These are phyloP conservation scores for Pichia inconspicua DNA, from an alignment of 1,139 yeast genomes.

Conservation along the genomic window DNA sequence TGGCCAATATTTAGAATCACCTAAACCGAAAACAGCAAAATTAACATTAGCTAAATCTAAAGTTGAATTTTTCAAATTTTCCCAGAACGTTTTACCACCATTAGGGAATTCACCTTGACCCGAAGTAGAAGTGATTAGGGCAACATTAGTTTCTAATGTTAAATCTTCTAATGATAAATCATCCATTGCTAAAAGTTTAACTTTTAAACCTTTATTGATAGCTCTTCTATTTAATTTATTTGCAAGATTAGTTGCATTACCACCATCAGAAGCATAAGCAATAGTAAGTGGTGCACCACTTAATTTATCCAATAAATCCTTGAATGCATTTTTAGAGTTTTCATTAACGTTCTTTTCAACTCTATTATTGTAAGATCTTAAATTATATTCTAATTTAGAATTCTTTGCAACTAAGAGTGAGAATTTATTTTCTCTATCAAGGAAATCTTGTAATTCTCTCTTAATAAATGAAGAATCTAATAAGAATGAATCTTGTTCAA, in stretches of 20 bases:
- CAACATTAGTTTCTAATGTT: slow-evolving; percentile 71
- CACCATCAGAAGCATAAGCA: slow-evolving; percentile 93
- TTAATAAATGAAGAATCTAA: slow-evolving; percentile 80
- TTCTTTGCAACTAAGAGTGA: slow-evolving; percentile 62
- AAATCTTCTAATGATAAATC: slow-evolving; percentile 76
- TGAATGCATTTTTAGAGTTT: slow-evolving; percentile 72
- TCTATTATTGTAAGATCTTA: slow-evolving; percentile 57
- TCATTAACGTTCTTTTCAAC: slow-evolving; percentile 44
- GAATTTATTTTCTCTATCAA: slow-evolving; percentile 84
- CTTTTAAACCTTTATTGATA: slow-evolving; percentile 75
- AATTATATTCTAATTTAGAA: slow-evolving; percentile 73
- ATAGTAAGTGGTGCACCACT: slow-evolving; percentile 90
- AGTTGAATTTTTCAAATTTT: slow-evolving; percentile 65
- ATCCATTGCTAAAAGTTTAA: slow-evolving; percentile 75
- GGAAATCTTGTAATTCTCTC: slow-evolving; percentile 66
- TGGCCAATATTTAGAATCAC: slow-evolving; percentile 96
- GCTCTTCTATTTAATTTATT: slow-evolving; percentile 81
- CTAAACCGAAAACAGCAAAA: slow-evolving; percentile 79
- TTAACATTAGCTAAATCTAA: slow-evolving; percentile 64
- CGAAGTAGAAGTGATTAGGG: slow-evolving; percentile 81
- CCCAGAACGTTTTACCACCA: slow-evolving; percentile 91
- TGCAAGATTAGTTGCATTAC: slow-evolving; percentile 80
- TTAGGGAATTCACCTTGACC: slow-evolving; percentile 99
- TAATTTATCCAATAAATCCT: slow-evolving; percentile 71
- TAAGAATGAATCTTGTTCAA: slow-evolving; percentile 48